These are phyloP conservation scores for Millerozyma acaciae DNA, from an alignment of 805 yeast genomes.

Conservation along the genomic window DNA sequence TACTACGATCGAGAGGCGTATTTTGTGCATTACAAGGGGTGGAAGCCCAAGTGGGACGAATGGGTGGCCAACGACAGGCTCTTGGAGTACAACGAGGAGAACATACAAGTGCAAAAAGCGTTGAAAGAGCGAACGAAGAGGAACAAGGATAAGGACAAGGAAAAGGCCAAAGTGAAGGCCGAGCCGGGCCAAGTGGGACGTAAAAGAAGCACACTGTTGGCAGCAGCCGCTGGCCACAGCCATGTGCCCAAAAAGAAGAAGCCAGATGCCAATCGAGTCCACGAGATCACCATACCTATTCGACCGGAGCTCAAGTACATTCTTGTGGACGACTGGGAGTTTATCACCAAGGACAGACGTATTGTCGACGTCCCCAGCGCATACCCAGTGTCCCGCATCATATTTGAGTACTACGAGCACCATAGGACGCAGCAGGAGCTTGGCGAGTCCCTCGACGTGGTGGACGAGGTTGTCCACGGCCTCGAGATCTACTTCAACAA, in stretches of 20 bases:
- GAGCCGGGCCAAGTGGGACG: conserved; percentile 3
- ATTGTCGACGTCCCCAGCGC: conserved; percentile 62
- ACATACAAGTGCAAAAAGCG: conserved; percentile 57
- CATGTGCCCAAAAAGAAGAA: conserved; percentile 21
- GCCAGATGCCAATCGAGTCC: conserved; percentile 11
- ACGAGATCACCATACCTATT: conserved; percentile 53
- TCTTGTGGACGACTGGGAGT: conserved; percentile 92
- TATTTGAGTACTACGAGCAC: conserved; percentile 47
- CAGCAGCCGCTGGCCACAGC: conserved; percentile 3
- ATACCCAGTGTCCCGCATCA: conserved; percentile 49
- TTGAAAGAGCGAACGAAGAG: conserved; percentile 34
- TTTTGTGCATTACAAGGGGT: conserved; percentile 86
- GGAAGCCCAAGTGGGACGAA: conserved; percentile 96
- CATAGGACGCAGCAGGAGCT: conserved; percentile 13
- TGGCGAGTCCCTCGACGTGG: conserved; percentile 25
- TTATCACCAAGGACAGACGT: conserved; percentile 74
- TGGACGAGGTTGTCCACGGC: conserved; percentile 70
- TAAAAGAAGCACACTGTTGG: neutral
- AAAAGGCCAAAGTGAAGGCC: conserved; percentile 7
- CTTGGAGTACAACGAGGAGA: conserved; percentile 65
- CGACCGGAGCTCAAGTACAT: conserved; percentile 65
- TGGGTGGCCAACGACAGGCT: conserved; percentile 79
- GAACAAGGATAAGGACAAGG: conserved; percentile 8
- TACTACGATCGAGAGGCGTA: conserved; percentile 39
- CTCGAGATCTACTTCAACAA: conserved; percentile 70